Percentiles rank a stretch among this genome's conserved stretches.
Conservation (phyloP, 495 filamentous ascomycete genomes). For the Lentithecium fluviatile region DNA sequence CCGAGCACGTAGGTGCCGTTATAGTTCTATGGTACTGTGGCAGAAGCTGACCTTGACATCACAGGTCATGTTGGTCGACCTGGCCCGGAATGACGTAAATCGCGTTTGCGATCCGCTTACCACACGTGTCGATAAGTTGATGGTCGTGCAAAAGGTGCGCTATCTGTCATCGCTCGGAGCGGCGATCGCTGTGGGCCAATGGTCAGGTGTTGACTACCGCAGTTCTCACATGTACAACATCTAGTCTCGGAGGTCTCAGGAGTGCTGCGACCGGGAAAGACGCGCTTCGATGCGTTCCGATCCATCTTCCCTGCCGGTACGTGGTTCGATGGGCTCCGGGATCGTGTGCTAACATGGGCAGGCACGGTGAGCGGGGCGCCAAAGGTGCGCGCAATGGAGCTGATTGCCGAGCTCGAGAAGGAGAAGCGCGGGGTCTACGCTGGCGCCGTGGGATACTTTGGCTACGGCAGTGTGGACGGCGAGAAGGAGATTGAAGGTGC, state of each 20-base stretch:
- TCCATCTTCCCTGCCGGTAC: slow-evolving; percentile 89
- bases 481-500: slow-evolving; percentile 61
- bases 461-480: slow-evolving; percentile 58
- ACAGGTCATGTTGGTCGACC: slow-evolving; percentile 93
- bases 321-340: slow-evolving; percentile 66
- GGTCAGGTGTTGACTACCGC: slow-evolving; percentile 32
- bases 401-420: slow-evolving; percentile 88
- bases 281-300: slow-evolving; percentile 86
- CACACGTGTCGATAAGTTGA: slow-evolving; percentile 84
- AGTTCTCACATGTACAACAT: slow-evolving; percentile 96
- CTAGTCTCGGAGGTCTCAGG: slow-evolving; percentile 93
- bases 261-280: slow-evolving; percentile 74
- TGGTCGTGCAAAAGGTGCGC: slow-evolving; percentile 73
- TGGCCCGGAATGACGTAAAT: slow-evolving; percentile 95
- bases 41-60: slow-evolving; percentile 15
- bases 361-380: slow-evolving; percentile 77
- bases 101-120: slow-evolving; percentile 88
- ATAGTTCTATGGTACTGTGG: not conserved
- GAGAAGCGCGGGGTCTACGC: slow-evolving; percentile 96
- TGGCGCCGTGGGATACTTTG: slow-evolving; percentile 94
- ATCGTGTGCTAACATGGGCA: not conserved
- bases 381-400: slow-evolving; percentile 93
- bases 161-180: slow-evolving; percentile 1
- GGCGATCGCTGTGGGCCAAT: not conserved
- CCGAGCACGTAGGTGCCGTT: slow-evolving; percentile 62